Percentiles rank a stretch among this genome's conserved stretches.
phyloP scores from a whole-genome alignment of 2,329 filamentous ascomycete species.

The Xylaria sp. region DNA sequence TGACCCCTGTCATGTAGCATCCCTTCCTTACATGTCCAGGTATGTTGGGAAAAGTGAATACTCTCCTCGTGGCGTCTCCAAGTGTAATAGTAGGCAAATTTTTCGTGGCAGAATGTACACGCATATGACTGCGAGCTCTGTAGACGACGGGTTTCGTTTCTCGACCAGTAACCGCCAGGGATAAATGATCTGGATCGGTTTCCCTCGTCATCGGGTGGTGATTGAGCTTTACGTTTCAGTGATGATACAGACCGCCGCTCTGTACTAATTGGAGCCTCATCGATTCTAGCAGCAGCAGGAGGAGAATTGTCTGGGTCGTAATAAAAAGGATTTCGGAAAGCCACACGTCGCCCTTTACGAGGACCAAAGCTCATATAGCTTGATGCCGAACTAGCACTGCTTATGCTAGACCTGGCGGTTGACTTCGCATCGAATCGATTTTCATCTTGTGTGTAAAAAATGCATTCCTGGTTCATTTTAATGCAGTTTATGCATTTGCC shows the following conservation, averaged over 20 bases:
- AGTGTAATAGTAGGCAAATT: not conserved
- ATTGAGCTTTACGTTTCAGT: not conserved
- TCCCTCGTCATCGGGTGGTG: not conserved
- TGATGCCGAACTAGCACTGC: not conserved
- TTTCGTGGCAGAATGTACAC: not conserved
- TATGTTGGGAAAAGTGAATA: not conserved
- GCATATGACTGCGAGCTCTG: not conserved
- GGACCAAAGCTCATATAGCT: conserved; percentile 22
- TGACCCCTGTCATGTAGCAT: not conserved
- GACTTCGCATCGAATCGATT: not conserved
- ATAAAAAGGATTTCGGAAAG: conserved; percentile 1
- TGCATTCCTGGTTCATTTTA: no score
- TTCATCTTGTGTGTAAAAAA: not conserved
- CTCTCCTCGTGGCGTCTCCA: conserved; percentile 2
- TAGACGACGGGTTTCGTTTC: no score
- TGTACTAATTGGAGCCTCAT: no score
- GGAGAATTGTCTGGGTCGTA: not conserved
- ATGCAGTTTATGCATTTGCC: no score
- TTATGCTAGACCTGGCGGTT: not conserved
- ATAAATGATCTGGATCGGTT: not conserved
- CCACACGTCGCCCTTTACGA: conserved; percentile 21
- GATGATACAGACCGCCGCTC: not conserved
- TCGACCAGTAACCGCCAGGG: no score
- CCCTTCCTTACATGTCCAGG: not conserved
- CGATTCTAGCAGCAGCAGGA: not conserved